Evolutionary conservation across 1,284 basidiomycete species (phyloP).

Genomic region (Ceratobasidium sp.): DNA sequence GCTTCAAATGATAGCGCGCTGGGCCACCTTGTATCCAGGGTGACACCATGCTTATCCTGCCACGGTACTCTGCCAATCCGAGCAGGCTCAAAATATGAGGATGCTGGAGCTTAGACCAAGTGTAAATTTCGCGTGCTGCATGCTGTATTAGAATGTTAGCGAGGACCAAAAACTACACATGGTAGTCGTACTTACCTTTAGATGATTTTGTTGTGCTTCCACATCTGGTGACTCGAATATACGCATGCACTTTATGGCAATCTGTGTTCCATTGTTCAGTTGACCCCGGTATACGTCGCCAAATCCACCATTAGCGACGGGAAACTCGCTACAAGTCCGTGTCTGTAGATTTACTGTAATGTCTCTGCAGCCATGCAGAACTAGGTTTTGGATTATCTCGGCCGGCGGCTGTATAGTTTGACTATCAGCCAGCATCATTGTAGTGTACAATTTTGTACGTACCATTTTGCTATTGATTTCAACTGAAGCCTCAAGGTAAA

Average conservation of each 20-base stretch:
- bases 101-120: constrained; percentile 18
- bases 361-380: constrained; percentile 15
- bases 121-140: neutral
- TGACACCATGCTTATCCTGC: constrained; percentile 26
- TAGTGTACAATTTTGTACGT: too few relatives aligned
- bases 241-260: constrained; percentile 25
- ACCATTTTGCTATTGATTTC: too few relatives aligned
- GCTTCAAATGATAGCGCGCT: neutral
- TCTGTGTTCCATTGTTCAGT: neutral
- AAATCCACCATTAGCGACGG: constrained; percentile 4
- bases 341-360: constrained; percentile 3
- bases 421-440: too few relatives aligned
- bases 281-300: constrained; percentile 13
- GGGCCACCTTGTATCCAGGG: constrained; percentile 3
- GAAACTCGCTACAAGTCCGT: neutral
- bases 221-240: neutral
- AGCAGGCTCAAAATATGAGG: constrained; percentile 9
- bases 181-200: constrained; percentile 15
- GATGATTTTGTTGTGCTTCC: neutral
- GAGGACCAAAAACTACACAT: too few relatives aligned
- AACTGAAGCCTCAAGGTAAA: too few relatives aligned
- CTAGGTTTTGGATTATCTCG: too few relatives aligned
- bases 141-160: neutral
- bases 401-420: too few relatives aligned
- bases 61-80: constrained; percentile 8